phyloP scores from a whole-genome alignment of 2,329 filamentous ascomycete genomes.

The Pseudogymnoascus destructans region DNA sequence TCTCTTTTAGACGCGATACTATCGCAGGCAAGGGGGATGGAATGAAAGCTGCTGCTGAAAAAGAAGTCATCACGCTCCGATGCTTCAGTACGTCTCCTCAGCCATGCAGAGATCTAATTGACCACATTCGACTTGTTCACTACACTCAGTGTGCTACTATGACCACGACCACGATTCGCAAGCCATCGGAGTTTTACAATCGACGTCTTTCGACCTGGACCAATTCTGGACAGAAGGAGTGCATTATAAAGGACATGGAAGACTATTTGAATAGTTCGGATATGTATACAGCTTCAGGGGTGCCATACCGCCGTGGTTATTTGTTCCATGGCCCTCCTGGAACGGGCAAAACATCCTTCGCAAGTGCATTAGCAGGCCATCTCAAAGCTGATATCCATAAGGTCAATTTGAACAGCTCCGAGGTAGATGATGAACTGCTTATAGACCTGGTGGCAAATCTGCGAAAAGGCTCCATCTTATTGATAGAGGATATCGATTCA shows the following conservation, averaged over 20 bases:
- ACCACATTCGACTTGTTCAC: constrained; percentile 38
- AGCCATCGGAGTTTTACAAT: constrained; percentile 30
- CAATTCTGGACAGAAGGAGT: constrained; percentile 48
- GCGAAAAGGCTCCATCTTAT: constrained; percentile 49
- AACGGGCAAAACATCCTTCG: constrained; percentile 59
- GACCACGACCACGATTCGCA: constrained; percentile 37
- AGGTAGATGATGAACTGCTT: constrained; percentile 49
- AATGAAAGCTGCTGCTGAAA: constrained; percentile 24
- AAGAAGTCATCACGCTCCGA: constrained; percentile 40
- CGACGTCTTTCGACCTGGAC: constrained; percentile 37
- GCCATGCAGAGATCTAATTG: constrained; percentile 43
- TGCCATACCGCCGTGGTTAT: constrained; percentile 65
- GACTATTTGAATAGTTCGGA: constrained; percentile 61
- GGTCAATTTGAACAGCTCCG: constrained; percentile 45
- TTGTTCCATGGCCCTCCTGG: constrained; percentile 65
- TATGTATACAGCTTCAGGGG: constrained; percentile 65
- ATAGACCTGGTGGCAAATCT: constrained; percentile 45
- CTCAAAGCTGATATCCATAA: constrained; percentile 56
- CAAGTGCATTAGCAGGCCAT: constrained; percentile 50
- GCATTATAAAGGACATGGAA: constrained; percentile 58
- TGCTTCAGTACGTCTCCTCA: constrained; percentile 38
- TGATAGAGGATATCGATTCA: constrained; percentile 58
- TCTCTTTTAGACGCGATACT: constrained; percentile 30
- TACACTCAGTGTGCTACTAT: constrained; percentile 44
- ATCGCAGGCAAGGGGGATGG: background rate